Base-by-base conservation (phyloP, 768 basidiomycete species). In the Trametes elegans region DNA sequence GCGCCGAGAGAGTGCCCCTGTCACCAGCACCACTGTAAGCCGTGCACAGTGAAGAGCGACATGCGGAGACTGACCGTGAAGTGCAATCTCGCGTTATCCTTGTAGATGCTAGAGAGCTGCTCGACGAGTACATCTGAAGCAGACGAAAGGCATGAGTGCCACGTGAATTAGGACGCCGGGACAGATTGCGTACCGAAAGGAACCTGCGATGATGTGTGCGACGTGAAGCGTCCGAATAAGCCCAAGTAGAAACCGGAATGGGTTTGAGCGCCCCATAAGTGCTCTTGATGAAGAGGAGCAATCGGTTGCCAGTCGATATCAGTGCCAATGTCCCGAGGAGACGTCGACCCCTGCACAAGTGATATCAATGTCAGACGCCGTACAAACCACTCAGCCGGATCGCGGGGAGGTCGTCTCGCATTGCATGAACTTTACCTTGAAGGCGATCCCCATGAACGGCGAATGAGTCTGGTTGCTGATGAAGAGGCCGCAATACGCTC, bases 1-100 rank as follows among this genome's bases (percentile, higher is more conserved):
- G 40, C 54, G 36, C 54, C 53, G 24, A 55, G 47, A 6, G 54
- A 55, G 26, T 55, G 54, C 29, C 54, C 54, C 54, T 55, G 32
- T 27, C n/a, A 13, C 8, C 13, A 10, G 32, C 28, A 13, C 32
- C 16, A 10, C 7, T 18, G 24, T n/a, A n/a, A 24, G 11, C 4
- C 1, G 11, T 29, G 23, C 10, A 5, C 7, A 14, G 7, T 7
- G 1, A 5, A 11, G 13, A 18, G n/a, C 13, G 6, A 9, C 18
- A 38, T 11, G 9, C 8, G 11, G 19, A 7, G 2, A 27, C 53
- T 35, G 21, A 55, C 54, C 14, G 54, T 55, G 54, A 55, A 42
- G 32, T 55, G 54, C n/a, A 55, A 18, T 13, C n/a, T 32, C 3
- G 54, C 29, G 6, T 49, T 7, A 29, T 35, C 14, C 9, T 21